A percentile compares a stretch with the other conserved stretches of the same genome.
Evolutionary conservation across 2,329 filamentous ascomycete species (phyloP).

Genomic region (Aureobasidium uvarum): DNA sequence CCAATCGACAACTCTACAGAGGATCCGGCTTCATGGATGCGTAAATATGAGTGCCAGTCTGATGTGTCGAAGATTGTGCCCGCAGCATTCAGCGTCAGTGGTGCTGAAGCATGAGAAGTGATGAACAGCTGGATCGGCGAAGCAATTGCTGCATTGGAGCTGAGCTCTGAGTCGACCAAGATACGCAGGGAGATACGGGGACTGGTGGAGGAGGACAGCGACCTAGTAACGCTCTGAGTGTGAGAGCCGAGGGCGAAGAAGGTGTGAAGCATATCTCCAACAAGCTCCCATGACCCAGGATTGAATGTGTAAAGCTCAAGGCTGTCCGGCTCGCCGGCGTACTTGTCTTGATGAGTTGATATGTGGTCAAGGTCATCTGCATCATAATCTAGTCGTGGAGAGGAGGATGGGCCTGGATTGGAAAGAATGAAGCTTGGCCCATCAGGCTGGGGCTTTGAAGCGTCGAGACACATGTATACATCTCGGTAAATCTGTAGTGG

Average conservation of each 20-base stretch:
- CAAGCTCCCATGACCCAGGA: constrained; percentile 9
- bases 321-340: neutral
- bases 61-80: neutral
- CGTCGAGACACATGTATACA: neutral
- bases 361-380: neutral
- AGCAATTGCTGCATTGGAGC: neutral
- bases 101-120: neutral
- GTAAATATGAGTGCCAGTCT: neutral
- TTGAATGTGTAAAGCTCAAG: neutral
- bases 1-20: neutral
- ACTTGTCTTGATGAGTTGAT: neutral
- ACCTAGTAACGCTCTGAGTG: neutral
- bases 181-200: neutral
- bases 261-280: constrained; percentile 12
- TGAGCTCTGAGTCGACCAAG: neutral
- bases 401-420: neutral
- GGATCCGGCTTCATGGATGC: neutral
- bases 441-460: neutral
- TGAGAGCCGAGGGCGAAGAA: neutral
- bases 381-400: neutral
- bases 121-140: neutral
- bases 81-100: neutral
- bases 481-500: neutral
- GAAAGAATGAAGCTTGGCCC: neutral
- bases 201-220: neutral